These are phyloP conservation scores for Gymnopilus junonius DNA, from an alignment of 768 basidiomycete species.

Conservation along the genomic window DNA sequence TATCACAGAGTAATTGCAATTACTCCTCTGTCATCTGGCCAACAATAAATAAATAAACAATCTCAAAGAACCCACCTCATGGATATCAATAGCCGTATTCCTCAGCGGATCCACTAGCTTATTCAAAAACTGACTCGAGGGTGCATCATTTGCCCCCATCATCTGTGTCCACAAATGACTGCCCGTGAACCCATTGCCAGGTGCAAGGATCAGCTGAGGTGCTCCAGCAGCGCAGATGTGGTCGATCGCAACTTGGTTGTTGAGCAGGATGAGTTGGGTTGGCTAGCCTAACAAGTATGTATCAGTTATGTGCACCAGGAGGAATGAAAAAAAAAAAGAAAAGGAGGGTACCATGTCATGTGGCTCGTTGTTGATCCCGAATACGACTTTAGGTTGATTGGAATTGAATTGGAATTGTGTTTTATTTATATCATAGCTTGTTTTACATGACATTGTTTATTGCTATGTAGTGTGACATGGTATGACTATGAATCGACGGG, in stretches of 20 bases:
- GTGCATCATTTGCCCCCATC: constrained; percentile 37
- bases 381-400: constrained; percentile 46
- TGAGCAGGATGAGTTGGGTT: constrained; percentile 43
- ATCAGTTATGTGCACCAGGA: no score
- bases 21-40: no score
- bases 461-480: no score
- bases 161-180: constrained; percentile 47
- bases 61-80: constrained; percentile 37
- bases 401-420: no score
- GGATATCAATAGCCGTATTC: constrained; percentile 51
- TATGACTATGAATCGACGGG: constrained; percentile 44
- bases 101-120: constrained; percentile 42
- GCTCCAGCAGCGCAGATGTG: constrained; percentile 46
- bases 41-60: no score
- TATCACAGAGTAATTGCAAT: no score
- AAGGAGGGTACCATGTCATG: constrained; percentile 47
- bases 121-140: constrained; percentile 47
- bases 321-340: no score
- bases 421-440: no score
- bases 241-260: constrained; percentile 49
- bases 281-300: no score
- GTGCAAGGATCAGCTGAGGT: constrained; percentile 46
- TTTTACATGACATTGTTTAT: no score
- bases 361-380: constrained; percentile 52
- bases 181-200: constrained; percentile 51